Conservation (phyloP, 495 filamentous ascomycete genomes). For the Neurospora hispaniola region DNA sequence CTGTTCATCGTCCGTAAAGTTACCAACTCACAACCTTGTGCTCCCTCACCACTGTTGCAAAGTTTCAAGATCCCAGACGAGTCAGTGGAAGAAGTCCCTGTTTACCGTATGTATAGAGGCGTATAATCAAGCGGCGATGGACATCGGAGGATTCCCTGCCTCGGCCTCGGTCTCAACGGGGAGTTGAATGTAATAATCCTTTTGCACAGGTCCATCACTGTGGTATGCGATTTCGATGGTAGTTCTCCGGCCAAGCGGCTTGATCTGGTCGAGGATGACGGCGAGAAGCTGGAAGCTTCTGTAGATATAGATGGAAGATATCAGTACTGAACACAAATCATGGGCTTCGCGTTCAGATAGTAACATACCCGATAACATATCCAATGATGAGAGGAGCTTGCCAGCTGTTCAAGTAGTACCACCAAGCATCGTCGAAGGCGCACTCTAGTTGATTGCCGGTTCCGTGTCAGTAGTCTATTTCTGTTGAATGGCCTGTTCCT, state of each 20-base stretch:
- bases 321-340: not conserved
- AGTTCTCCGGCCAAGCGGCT: not conserved
- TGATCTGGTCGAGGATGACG: not conserved
- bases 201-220: not conserved
- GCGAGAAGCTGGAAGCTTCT: not conserved
- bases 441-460: not conserved
- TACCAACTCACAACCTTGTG: not conserved
- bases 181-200: not conserved
- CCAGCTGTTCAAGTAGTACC: not conserved
- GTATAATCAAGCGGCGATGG: not conserved
- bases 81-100: not conserved
- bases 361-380: not conserved
- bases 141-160: not conserved
- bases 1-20: not conserved
- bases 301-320: not conserved
- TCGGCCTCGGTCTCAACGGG: not conserved
- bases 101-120: not conserved
- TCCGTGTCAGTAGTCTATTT: not conserved
- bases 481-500: not conserved
- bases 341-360: not conserved
- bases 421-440: not conserved
- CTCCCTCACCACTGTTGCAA: not conserved
- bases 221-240: not conserved
- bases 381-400: not conserved
- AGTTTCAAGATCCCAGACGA: not conserved